A percentile compares a stretch with the other conserved stretches of the same genome.
Evolutionary conservation across 2,329 filamentous ascomycete species (phyloP).

Genomic region (Dactylellina parvicollis): DNA sequence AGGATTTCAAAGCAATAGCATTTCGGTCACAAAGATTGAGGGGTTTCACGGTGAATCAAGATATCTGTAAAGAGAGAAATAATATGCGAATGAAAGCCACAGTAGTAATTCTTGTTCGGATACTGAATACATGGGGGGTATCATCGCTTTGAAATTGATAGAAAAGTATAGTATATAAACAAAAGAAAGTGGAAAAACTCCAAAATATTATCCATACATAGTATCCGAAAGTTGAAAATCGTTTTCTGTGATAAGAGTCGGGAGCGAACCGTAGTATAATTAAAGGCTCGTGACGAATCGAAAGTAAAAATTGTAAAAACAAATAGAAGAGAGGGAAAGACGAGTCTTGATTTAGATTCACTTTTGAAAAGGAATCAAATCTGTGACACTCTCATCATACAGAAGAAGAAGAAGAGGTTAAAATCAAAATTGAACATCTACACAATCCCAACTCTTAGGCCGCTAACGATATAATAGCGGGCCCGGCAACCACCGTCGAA

Average conservation of each 20-base stretch:
- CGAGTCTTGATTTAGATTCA: background rate
- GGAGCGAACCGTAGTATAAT: conserved; percentile 13
- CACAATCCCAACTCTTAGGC: background rate
- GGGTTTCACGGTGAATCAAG: too few species aligned
- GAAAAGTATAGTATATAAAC: background rate
- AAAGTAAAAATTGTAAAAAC: conserved; percentile 1
- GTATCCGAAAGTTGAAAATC: background rate
- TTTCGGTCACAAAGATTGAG: too few species aligned
- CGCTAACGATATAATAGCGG: conserved; percentile 32
- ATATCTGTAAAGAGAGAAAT: too few species aligned
- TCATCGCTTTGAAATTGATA: conserved; percentile 11
- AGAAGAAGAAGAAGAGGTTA: background rate
- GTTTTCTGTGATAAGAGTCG: background rate
- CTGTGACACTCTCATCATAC: background rate
- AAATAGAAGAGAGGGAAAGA: background rate
- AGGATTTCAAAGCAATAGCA: too few species aligned
- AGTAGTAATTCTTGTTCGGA: background rate
- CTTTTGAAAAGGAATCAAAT: background rate
- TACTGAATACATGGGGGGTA: conserved; percentile 14
- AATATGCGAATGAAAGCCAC: background rate
- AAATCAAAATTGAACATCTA: conserved; percentile 1
- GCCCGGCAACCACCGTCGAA: conserved; percentile 70
- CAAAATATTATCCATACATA: conserved; percentile 20
- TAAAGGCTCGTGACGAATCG: conserved; percentile 22
- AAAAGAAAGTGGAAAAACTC: conserved; percentile 5